Conservation (phyloP, 2,329 filamentous ascomycete genomes). For the Lecanicillium sp. region DNA sequence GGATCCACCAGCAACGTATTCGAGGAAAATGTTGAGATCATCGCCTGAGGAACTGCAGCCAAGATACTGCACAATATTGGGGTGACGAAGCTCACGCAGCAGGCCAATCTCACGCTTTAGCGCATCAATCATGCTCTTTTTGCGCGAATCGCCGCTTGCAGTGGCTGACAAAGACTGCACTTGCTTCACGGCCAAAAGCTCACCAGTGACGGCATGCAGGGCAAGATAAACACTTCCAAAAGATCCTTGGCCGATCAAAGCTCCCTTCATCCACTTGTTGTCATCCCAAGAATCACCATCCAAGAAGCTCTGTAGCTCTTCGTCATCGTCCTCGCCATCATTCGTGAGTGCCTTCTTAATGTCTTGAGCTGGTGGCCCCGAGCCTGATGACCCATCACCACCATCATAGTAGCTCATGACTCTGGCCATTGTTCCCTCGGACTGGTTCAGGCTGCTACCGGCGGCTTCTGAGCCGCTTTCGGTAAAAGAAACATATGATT, state of each 20-base stretch:
- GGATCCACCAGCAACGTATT: slow-evolving; percentile 95
- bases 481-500: slow-evolving; percentile 88
- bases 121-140: slow-evolving; percentile 97
- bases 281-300: slow-evolving; percentile 92
- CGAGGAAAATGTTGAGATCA: slow-evolving; percentile 98
- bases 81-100: slow-evolving; percentile 85
- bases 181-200: slow-evolving; percentile 97
- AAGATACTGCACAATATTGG: slow-evolving; percentile 97
- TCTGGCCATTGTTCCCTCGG: slow-evolving; percentile 57
- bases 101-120: slow-evolving; percentile 94
- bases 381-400: slow-evolving; percentile 62
- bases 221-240: slow-evolving; percentile 95
- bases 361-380: slow-evolving; percentile 74
- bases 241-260: slow-evolving; percentile 90
- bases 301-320: slow-evolving; percentile 82
- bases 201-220: slow-evolving; percentile 89
- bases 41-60: slow-evolving; percentile 87
- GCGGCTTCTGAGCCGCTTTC: slow-evolving; percentile 66
- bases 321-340: slow-evolving; percentile 86
- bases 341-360: slow-evolving; percentile 78
- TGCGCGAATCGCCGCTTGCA: slow-evolving; percentile 74
- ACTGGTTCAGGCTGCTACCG: slow-evolving; percentile 66
- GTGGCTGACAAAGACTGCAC: slow-evolving; percentile 81
- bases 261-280: slow-evolving; percentile 99
- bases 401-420: slow-evolving; percentile 81